Conservation (phyloP, 129 eudicot genomes). For the Artemisia tridentata region DNA sequence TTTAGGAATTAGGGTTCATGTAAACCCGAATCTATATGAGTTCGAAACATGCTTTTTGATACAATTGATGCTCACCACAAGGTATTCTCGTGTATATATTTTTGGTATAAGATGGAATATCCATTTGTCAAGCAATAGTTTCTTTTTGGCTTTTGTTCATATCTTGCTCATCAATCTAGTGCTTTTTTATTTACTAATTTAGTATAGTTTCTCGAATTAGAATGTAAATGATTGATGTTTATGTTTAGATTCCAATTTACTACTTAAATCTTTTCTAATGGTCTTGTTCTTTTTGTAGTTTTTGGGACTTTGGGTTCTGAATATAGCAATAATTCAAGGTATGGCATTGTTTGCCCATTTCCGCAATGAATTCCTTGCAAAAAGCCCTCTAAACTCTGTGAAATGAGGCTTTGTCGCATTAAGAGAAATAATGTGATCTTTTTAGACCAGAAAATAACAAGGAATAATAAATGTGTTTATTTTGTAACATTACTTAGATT, state of each 20-base stretch:
- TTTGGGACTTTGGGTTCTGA: slow-evolving; percentile 13
- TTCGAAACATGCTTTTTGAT: no score
- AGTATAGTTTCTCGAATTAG: slow-evolving; percentile 17
- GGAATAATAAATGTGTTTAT: no score
- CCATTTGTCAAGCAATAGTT: slow-evolving; percentile 40
- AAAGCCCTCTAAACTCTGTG: no score
- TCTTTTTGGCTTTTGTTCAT: slow-evolving; percentile 13
- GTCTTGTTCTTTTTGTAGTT: slow-evolving; percentile 31
- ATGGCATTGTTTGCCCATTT: background rate
- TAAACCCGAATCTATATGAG: no score
- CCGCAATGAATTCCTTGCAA: no score
- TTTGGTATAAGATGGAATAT: slow-evolving; percentile 40
- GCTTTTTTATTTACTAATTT: slow-evolving; percentile 12
- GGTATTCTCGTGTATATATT: no score
- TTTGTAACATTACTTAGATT: no score
- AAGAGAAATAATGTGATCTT: background rate
- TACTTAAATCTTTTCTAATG: slow-evolving; percentile 8
- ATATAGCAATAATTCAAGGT: slow-evolving; percentile 26
- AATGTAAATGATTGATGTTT: slow-evolving; percentile 7
- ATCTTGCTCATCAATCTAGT: slow-evolving; percentile 1
- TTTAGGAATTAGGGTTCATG: no score
- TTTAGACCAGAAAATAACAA: background rate
- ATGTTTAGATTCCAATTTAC: slow-evolving; percentile 16
- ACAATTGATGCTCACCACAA: no score
- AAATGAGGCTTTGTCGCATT: background rate